phyloP scores from a whole-genome alignment of 148 eudicot genomes.

The Agrostemma githago region DNA sequence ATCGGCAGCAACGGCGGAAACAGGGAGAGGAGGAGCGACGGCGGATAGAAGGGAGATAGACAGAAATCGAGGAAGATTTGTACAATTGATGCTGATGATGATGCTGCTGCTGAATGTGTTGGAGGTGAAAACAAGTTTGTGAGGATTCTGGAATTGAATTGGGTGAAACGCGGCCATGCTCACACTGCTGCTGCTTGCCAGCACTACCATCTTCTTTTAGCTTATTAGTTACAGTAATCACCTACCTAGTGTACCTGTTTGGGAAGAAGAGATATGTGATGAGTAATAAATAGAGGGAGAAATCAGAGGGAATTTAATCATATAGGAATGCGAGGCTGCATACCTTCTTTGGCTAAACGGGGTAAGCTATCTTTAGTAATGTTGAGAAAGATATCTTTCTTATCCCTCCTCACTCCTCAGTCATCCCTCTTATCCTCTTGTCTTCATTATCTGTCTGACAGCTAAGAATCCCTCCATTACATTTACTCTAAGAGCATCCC shows the following conservation, averaged over 20 bases:
- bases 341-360: neutral
- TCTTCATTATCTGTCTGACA: too few species aligned
- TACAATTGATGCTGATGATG: neutral
- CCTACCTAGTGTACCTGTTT: neutral
- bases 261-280: neutral
- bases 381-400: too few species aligned
- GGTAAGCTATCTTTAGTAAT: too few species aligned
- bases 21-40: slow-evolving; percentile 2
- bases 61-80: slow-evolving; percentile 6
- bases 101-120: too few species aligned
- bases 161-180: slow-evolving; percentile 13
- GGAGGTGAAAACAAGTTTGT: too few species aligned
- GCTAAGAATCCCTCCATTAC: too few species aligned
- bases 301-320: neutral
- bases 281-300: too few species aligned
- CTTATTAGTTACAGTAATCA: neutral
- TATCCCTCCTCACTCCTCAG: neutral
- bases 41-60: slow-evolving; percentile 13
- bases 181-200: slow-evolving; percentile 28
- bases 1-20: slow-evolving; percentile 33
- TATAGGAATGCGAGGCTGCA: neutral
- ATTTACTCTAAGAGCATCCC: too few species aligned
- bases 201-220: slow-evolving; percentile 20
- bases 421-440: too few species aligned
- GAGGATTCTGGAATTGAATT: slow-evolving; percentile 5